These are phyloP conservation scores for Tephrocybe sp. DNA, from an alignment of 768 basidiomycete genomes.

Conservation along the genomic window DNA sequence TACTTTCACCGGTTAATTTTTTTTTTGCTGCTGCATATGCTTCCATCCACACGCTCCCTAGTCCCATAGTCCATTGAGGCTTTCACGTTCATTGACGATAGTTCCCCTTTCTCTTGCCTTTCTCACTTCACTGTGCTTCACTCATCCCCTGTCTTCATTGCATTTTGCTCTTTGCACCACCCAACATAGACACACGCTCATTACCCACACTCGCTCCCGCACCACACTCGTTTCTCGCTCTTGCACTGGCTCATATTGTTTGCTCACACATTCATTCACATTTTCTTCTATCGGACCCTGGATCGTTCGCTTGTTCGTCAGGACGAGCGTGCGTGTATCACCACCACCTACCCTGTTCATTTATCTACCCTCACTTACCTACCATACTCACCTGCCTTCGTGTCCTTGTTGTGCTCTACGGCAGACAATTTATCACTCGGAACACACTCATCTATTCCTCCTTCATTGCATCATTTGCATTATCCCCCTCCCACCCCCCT, in stretches of 20 bases:
- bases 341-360: not conserved
- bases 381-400: too few relatives aligned
- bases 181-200: not conserved
- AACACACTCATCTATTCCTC: too few relatives aligned
- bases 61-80: not conserved
- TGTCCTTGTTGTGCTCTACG: too few relatives aligned
- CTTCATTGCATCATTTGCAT: not conserved
- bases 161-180: conserved; percentile 1
- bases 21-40: not conserved
- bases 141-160: not conserved
- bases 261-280: not conserved
- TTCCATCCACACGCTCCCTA: too few relatives aligned
- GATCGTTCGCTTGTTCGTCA: conserved; percentile 30
- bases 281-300: not conserved
- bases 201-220: not conserved
- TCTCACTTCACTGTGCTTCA: not conserved
- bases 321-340: conserved; percentile 41
- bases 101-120: not conserved
- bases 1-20: not conserved
- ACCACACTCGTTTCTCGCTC: conserved; percentile 5
- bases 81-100: conserved; percentile 5
- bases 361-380: too few relatives aligned
- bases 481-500: not conserved
- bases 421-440: too few relatives aligned
- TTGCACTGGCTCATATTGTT: conserved; percentile 1